Evolutionary conservation across 2,329 filamentous ascomycete genomes (phyloP).

Genomic region (Stagonosporopsis cucurbitacearum): DNA sequence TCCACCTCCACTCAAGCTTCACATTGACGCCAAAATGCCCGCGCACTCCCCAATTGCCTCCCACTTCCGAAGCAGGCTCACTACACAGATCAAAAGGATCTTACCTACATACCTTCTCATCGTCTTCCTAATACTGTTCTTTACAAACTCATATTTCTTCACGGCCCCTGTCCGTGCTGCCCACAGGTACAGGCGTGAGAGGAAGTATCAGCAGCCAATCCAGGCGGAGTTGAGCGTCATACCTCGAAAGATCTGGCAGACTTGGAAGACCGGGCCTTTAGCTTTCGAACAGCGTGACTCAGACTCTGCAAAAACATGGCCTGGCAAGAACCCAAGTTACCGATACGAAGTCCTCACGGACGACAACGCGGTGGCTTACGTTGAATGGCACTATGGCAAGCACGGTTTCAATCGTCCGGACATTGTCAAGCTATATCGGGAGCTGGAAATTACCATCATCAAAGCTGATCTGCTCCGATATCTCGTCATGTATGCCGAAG

Average conservation of each 20-base stretch:
- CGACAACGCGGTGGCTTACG: slow-evolving; percentile 69
- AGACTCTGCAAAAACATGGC: slow-evolving; percentile 68
- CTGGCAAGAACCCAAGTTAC: slow-evolving; percentile 68
- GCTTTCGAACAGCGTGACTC: slow-evolving; percentile 70
- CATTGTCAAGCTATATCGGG: slow-evolving; percentile 37
- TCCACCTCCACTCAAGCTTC: slow-evolving; percentile 43
- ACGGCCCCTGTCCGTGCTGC: slow-evolving; percentile 44
- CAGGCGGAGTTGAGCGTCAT: slow-evolving; percentile 47
- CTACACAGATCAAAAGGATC: slow-evolving; percentile 44
- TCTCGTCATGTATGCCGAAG: slow-evolving; percentile 71
- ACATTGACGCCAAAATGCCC: slow-evolving; percentile 42
- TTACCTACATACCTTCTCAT: slow-evolving; percentile 43
- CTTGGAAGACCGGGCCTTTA: slow-evolving; percentile 74
- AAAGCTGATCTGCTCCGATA: slow-evolving; percentile 72
- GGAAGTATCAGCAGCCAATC: slow-evolving; percentile 44
- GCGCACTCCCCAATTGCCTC: slow-evolving; percentile 43
- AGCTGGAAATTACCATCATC: slow-evolving; percentile 64
- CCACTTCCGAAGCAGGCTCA: slow-evolving; percentile 43
- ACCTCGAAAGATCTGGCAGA: slow-evolving; percentile 77
- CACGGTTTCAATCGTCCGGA: slow-evolving; percentile 70
- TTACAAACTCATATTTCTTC: slow-evolving; percentile 43
- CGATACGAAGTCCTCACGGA: slow-evolving; percentile 75
- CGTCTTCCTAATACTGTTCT: slow-evolving; percentile 41
- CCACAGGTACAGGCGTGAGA: slow-evolving; percentile 42
- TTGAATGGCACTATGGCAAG: slow-evolving; percentile 71